phyloP scores from a whole-genome alignment of 352 stramenopile genomes.

The Phytopythium mirpurense region DNA sequence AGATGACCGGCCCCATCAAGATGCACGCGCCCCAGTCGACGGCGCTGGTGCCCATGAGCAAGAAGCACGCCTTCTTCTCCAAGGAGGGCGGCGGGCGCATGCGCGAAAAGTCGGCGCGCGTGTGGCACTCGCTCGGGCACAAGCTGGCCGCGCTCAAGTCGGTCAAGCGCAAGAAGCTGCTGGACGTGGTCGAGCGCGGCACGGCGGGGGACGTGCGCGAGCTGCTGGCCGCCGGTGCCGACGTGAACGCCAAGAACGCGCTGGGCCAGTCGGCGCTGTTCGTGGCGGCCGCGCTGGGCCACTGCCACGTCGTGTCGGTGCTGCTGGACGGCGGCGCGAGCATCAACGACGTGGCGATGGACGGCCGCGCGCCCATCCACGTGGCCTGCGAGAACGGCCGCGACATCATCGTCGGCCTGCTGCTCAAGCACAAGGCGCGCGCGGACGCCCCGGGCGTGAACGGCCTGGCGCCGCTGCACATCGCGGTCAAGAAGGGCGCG shows the following conservation, averaged over 20 bases:
- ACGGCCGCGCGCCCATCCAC: constrained; percentile 51
- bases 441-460: constrained; percentile 33
- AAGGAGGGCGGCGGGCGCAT: constrained; percentile 9
- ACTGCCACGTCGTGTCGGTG: constrained; percentile 58
- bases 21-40: constrained; percentile 11
- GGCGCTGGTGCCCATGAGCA: constrained; percentile 45
- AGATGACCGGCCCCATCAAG: constrained; percentile 43
- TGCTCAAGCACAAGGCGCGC: constrained; percentile 56
- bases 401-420: constrained; percentile 40
- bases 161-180: constrained; percentile 60
- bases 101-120: constrained; percentile 22
- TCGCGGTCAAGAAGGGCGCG: constrained; percentile 52
- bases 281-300: constrained; percentile 45
- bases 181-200: constrained; percentile 56
- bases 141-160: constrained; percentile 69
- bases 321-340: constrained; percentile 64
- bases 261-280: constrained; percentile 54
- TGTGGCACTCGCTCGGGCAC: constrained; percentile 76
- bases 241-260: constrained; percentile 44
- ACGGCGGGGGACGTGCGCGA: constrained; percentile 55
- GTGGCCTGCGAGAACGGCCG: constrained; percentile 60
- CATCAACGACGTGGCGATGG: constrained; percentile 43
- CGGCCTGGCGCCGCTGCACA: constrained; percentile 55
- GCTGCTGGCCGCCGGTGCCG: constrained; percentile 46
- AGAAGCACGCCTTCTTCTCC: constrained; percentile 30